These are phyloP conservation scores for Mentha longifolia DNA, from an alignment of 257 asterid genomes.

Conservation along the genomic window DNA sequence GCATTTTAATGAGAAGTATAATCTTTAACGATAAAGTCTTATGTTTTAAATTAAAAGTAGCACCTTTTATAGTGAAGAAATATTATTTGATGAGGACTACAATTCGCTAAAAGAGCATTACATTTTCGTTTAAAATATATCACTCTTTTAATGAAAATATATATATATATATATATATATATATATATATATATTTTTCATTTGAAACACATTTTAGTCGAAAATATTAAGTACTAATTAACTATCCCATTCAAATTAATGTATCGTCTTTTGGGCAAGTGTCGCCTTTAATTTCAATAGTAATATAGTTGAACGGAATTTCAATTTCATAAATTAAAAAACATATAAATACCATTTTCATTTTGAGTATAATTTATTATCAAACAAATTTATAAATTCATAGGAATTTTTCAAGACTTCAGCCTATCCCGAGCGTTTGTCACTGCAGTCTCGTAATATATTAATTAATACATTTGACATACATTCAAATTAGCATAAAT, in stretches of 20 bases:
- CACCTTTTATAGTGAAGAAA: not conserved
- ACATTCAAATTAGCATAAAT: not conserved
- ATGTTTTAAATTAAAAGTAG: not conserved
- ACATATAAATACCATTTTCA: too few relatives aligned
- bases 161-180: too few relatives aligned
- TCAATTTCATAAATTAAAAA: not conserved
- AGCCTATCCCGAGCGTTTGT: too few relatives aligned
- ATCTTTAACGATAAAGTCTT: not conserved
- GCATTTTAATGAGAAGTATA: not conserved
- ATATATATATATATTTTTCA: too few relatives aligned
- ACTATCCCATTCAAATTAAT: not conserved
- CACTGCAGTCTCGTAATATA: not conserved
- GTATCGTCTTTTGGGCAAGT: not conserved
- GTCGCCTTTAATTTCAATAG: not conserved
- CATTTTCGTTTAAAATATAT: too few relatives aligned
- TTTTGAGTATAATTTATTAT: too few relatives aligned
- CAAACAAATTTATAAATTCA: too few relatives aligned
- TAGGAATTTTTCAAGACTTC: too few relatives aligned
- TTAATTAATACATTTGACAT: not conserved
- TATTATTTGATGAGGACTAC: too few relatives aligned
- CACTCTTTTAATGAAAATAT: too few relatives aligned
- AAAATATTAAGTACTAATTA: too few relatives aligned
- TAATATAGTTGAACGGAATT: not conserved
- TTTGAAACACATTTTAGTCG: not conserved
- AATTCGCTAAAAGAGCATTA: not conserved